Conservation (phyloP, 2,329 filamentous ascomycete species). For the Phaeosphaeriaceae sp. region DNA sequence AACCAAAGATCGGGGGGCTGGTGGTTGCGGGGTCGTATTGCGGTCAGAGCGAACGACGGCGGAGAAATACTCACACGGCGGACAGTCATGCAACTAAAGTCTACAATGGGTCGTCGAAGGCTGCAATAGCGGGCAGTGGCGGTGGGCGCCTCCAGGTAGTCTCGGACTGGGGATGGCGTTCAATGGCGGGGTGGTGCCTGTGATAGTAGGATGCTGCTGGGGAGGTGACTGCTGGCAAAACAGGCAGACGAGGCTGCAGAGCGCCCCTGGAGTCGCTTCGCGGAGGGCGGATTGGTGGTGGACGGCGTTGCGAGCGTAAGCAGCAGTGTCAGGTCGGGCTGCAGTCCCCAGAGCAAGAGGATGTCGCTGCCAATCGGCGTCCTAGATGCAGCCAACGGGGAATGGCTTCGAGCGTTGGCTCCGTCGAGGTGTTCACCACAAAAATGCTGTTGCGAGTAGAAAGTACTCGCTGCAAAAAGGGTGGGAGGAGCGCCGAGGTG, state of each 20-base stretch:
- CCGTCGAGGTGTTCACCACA: background rate
- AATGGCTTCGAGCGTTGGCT: background rate
- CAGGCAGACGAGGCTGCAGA: conserved; percentile 3
- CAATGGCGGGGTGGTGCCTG: conserved; percentile 38
- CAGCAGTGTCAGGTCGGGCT: conserved; percentile 25
- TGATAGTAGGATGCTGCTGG: conserved; percentile 8
- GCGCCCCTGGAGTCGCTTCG: conserved; percentile 2
- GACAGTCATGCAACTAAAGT: conserved; percentile 27
- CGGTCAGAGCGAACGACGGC: conserved; percentile 6
- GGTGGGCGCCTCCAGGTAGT: conserved; percentile 16
- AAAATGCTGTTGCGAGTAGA: conserved; percentile 4
- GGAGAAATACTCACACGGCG: conserved; percentile 32
- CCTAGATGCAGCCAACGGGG: conserved; percentile 15
- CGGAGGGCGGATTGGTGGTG: background rate
- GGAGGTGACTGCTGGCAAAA: conserved; percentile 7
- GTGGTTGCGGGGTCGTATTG: background rate
- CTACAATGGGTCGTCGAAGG: conserved; percentile 9
- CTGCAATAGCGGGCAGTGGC: conserved; percentile 16
- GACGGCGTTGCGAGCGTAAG: conserved; percentile 17
- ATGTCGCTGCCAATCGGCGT: conserved; percentile 17
- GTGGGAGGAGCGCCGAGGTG: conserved; percentile 8
- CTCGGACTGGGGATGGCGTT: conserved; percentile 20
- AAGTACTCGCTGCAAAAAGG: conserved; percentile 13
- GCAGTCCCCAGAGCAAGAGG: conserved; percentile 17
- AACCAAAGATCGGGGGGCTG: background rate